Base-by-base conservation (phyloP, 108 stramenopile genomes). In the Stephanodiscus minutulus region DNA sequence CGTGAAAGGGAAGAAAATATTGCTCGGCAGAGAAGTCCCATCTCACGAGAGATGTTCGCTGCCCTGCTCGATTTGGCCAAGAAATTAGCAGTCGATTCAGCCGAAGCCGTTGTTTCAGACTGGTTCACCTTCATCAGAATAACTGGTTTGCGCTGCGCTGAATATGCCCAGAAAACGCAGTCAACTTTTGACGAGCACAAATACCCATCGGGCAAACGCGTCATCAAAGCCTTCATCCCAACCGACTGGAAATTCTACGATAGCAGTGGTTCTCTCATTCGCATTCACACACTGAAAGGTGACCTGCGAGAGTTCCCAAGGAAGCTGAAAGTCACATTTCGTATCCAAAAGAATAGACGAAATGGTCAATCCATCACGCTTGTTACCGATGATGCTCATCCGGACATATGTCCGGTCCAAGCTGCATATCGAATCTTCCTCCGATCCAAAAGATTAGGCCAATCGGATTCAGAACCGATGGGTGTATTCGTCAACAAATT, bases 271-370 rank as follows among this genome's bases (percentile, higher is more conserved):
- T 24, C 21, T 11, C 10, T 54, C 10, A 54, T 54, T 11, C 20
- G 24, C 21, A 24, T 18, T 24, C 31, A 33, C 31, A 33, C 31
- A 33, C 31, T 33, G 31, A 33, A 2, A 33, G 21, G 24, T 54
- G 53, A 54, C 22, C 10, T 5, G 10, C 21, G 21, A 54, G 22
- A 13, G 27, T 17, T 56, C 55, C 55, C 27, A 3, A 17, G 11
- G 4, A 58, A 25, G 27, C 21, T 39, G 7, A 44, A 20, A 57
- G 9, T 68, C 3, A 21, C n/a, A 7, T 68, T 35, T 20, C 21
- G 24, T 7, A 58, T 68, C 56, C 68, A 68, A 35, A 68, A 68
- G 56, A 68, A 68, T 21, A 56, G 56, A 25, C 55, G 25, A 22
- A 68, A 68, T 27, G 41, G 68, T 13, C 55, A 68, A 46, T 22